Evolutionary conservation across 2,329 filamentous ascomycete species (phyloP).

Genomic region (Scedosporium boydii): DNA sequence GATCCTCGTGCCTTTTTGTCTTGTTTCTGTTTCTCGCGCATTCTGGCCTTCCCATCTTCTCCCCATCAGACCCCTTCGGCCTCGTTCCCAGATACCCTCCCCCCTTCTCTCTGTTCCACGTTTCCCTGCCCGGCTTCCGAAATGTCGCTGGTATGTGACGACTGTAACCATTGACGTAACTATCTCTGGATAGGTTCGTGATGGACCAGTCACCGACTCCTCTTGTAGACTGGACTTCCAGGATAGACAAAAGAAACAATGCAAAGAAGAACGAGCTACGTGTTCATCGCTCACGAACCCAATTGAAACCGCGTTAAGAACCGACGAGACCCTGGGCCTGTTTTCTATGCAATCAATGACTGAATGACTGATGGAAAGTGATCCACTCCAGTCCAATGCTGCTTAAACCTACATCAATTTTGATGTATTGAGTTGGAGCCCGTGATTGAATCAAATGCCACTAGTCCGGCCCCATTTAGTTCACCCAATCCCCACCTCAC

Average conservation of each 20-base stretch:
- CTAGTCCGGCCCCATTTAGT: background rate
- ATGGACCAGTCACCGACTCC: background rate
- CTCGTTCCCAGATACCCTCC: background rate
- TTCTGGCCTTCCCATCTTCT: background rate
- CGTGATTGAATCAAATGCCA: background rate
- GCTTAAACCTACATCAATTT: background rate
- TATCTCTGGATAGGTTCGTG: background rate
- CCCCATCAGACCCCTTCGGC: background rate
- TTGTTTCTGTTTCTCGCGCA: background rate
- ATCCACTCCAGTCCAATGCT: background rate
- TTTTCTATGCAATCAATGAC: background rate
- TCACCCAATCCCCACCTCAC: background rate
- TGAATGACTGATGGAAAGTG: background rate
- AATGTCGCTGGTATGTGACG: background rate
- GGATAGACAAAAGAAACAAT: background rate
- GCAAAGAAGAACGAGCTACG: background rate
- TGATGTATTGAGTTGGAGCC: background rate
- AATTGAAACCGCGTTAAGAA: background rate
- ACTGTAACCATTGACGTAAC: background rate
- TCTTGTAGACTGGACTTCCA: background rate
- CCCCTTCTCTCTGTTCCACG: background rate
- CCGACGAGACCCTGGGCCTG: no score
- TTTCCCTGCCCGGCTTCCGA: background rate
- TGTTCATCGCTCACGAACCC: background rate
- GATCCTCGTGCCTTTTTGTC: background rate